Conservation (phyloP, 176 grass and related monocot genomes). For the Hordeum vulgare region MorexV3_pseudomolecules_assembly NC_058523.1:330946707-330947206, state of each 20-base stretch:
- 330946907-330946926: constrained; percentile 93
- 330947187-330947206: constrained; percentile 99
- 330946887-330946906: constrained; percentile 94
- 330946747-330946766: not conserved
- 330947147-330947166: constrained; percentile 86
- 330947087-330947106: constrained; percentile 98
- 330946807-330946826: not conserved
- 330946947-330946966: constrained; percentile 93
- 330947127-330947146: constrained; percentile 58
- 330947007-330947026: constrained; percentile 93
- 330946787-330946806: not conserved
- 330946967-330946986: constrained; percentile 83
- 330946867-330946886: constrained; percentile 97
- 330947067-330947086: constrained; percentile 72
- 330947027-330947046: constrained; percentile 91
- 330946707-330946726: not conserved
- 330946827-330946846: not conserved
- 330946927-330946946: constrained; percentile 98
- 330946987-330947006: constrained; percentile 93
- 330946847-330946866: not conserved
- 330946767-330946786: not conserved
- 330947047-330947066: constrained; percentile 86
- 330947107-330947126: constrained; percentile 74
- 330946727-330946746: not conserved
- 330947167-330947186: constrained; percentile 71